Conservation (phyloP, 1,284 basidiomycete species). For the Heterobasidion irregulare region DNA sequence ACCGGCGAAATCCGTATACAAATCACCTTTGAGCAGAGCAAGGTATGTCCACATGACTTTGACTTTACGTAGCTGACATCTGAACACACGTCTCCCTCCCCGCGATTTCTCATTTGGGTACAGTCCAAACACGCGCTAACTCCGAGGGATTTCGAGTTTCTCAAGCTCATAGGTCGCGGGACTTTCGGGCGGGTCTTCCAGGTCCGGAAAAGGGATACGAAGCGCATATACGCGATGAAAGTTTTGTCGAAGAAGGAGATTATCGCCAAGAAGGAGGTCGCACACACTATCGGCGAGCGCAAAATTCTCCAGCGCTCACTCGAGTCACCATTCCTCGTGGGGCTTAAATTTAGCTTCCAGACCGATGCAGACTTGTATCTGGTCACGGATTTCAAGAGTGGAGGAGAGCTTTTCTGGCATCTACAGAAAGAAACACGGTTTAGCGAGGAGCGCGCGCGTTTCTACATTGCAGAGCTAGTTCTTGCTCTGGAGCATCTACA, state of each 20-base stretch:
- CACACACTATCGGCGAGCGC: slow-evolving; percentile 98
- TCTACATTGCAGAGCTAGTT: slow-evolving; percentile 93
- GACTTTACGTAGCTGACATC: slow-evolving; percentile 8
- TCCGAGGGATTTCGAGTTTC: slow-evolving; percentile 95
- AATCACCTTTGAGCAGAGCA: slow-evolving; percentile 86
- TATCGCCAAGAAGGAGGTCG: slow-evolving; percentile 97
- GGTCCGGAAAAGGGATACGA: slow-evolving; percentile 95
- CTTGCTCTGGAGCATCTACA: slow-evolving; percentile 93
- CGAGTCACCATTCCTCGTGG: slow-evolving; percentile 96
- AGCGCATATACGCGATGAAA: slow-evolving; percentile 99
- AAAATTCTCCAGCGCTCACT: slow-evolving; percentile 95
- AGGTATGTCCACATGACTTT: slow-evolving; percentile 45
- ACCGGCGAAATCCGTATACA: slow-evolving; percentile 94
- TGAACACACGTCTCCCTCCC: slow-evolving; percentile 3
- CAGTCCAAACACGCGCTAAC: slow-evolving; percentile 78
- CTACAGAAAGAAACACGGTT: slow-evolving; percentile 93
- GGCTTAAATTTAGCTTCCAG: slow-evolving; percentile 98
- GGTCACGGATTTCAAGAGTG: slow-evolving; percentile 98
- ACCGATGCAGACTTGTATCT: slow-evolving; percentile 94
- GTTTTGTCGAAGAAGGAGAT: slow-evolving; percentile 99
- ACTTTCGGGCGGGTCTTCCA: slow-evolving; percentile 99
- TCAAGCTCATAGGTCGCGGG: slow-evolving; percentile 97
- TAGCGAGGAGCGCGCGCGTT: slow-evolving; percentile 85
- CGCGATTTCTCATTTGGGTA: slow-evolving; percentile 3
- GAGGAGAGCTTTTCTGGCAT: slow-evolving; percentile 98